Percentiles rank a stretch among this genome's conserved stretches.
Conservation (phyloP, 257 asterid species). For the Craterostigma plantagineum region DNA sequence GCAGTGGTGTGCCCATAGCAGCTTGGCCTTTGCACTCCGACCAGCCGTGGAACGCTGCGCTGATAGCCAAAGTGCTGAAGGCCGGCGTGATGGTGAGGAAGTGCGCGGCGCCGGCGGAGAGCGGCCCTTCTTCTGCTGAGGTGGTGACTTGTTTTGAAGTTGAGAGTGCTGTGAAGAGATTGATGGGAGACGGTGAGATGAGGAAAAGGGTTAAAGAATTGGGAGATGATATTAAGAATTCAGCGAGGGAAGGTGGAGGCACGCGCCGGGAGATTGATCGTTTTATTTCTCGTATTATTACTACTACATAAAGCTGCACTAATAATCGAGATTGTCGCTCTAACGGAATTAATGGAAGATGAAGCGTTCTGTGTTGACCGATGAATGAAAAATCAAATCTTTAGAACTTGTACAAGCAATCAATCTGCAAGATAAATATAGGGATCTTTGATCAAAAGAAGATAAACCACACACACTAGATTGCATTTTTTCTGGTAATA, state of each 20-base stretch:
- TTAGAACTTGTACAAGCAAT: too few species aligned
- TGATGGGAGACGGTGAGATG: neutral
- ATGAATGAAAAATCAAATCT: too few species aligned
- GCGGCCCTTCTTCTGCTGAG: neutral
- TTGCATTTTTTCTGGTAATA: too few species aligned
- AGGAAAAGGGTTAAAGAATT: neutral
- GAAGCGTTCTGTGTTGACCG: too few species aligned
- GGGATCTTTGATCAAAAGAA: too few species aligned
- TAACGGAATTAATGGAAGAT: too few species aligned
- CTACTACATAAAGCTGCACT: too few species aligned
- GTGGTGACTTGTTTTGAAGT: neutral
- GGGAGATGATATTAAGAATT: neutral
- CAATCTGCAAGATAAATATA: too few species aligned
- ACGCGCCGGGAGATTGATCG: neutral
- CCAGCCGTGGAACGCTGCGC: constrained; percentile 20
- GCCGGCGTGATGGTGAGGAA: constrained; percentile 20
- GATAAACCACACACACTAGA: too few species aligned
- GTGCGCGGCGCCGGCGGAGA: constrained; percentile 17
- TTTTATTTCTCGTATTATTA: neutral
- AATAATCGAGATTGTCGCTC: too few species aligned
- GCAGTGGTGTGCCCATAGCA: constrained; percentile 24
- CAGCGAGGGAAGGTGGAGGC: neutral
- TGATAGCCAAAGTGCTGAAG: constrained; percentile 15
- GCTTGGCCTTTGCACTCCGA: constrained; percentile 45
- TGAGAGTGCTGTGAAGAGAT: neutral